These are phyloP conservation scores for Gentiana dahurica DNA, from an alignment of 257 asterid genomes.

Conservation along the genomic window DNA sequence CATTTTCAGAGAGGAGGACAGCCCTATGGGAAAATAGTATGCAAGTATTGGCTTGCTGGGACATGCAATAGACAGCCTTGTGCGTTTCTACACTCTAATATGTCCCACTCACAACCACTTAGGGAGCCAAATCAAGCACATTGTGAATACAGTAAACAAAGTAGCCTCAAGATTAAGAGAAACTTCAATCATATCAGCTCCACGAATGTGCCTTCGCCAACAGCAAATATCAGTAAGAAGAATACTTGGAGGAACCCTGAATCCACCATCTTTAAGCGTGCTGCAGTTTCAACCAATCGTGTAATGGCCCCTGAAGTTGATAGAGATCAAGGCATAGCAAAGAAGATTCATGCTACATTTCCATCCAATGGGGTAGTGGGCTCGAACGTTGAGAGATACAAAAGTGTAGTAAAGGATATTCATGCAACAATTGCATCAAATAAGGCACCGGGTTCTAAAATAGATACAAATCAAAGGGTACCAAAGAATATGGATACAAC, in stretches of 20 bases:
- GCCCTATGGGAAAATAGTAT: slow-evolving; percentile 15
- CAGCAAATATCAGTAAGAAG: background rate
- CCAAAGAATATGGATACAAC: background rate
- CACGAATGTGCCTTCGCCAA: too few species aligned
- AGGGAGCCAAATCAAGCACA: slow-evolving; percentile 16
- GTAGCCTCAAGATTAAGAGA: too few species aligned
- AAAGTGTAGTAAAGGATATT: too few species aligned
- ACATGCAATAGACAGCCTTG: slow-evolving; percentile 48
- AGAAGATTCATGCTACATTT: background rate
- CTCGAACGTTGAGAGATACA: background rate
- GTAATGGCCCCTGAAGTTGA: background rate
- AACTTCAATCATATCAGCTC: too few species aligned
- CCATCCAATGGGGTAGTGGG: slow-evolving; percentile 4
- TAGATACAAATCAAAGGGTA: background rate
- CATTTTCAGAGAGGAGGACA: slow-evolving; percentile 9
- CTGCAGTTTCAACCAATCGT: background rate
- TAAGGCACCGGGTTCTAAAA: background rate
- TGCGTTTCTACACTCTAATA: slow-evolving; percentile 26
- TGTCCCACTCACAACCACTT: slow-evolving; percentile 7
- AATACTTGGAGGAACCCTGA: slow-evolving; percentile 2
- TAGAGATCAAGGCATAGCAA: background rate
- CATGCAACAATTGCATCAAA: background rate
- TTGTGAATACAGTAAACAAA: too few species aligned
- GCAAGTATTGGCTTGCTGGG: slow-evolving; percentile 47
- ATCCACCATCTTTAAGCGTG: background rate